Conservation (phyloP, 495 filamentous ascomycete genomes). For the Tuber aestivum region DNA sequence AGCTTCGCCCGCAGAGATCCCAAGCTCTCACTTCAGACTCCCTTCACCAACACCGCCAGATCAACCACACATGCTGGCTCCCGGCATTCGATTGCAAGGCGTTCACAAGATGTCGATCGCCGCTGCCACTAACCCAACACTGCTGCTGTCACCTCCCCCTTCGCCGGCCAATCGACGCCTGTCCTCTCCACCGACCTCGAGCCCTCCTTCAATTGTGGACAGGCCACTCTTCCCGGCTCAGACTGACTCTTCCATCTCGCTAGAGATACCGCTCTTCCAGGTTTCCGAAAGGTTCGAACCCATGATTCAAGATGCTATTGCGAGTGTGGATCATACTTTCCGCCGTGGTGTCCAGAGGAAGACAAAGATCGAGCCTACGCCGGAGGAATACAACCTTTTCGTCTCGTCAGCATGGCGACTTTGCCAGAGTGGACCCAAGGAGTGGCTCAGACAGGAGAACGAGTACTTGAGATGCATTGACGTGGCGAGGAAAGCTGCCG, state of each 20-base stretch:
- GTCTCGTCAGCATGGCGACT: slow-evolving; percentile 41
- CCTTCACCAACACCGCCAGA: slow-evolving; percentile 40
- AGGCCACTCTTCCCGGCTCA: slow-evolving; percentile 28
- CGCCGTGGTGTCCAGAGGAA: slow-evolving; percentile 10
- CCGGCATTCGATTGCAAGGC: slow-evolving; percentile 36
- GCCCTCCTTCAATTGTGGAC: slow-evolving; percentile 27
- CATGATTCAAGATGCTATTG: slow-evolving; percentile 36
- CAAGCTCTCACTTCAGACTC: slow-evolving; percentile 33
- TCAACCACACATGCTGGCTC: slow-evolving; percentile 29
- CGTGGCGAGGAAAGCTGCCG: slow-evolving; percentile 20
- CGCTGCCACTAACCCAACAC: slow-evolving; percentile 37
- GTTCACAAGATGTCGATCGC: slow-evolving; percentile 42
- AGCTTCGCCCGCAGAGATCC: slow-evolving; percentile 41
- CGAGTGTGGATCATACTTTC: slow-evolving; percentile 12
- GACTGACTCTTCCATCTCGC: slow-evolving; percentile 34
- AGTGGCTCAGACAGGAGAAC: slow-evolving; percentile 39
- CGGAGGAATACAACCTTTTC: slow-evolving; percentile 40
- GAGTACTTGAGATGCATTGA: slow-evolving; percentile 35
- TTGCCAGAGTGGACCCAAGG: slow-evolving; percentile 37
- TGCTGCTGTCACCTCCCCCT: slow-evolving; percentile 39
- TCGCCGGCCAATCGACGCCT: slow-evolving; percentile 35
- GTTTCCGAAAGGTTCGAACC: slow-evolving; percentile 40
- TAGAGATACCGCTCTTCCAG: slow-evolving; percentile 40
- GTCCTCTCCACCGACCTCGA: slow-evolving; percentile 28
- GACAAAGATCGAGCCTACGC: slow-evolving; percentile 32